Base-by-base conservation (phyloP, 495 filamentous ascomycete species). In the Podospora fimiseda region DNA sequence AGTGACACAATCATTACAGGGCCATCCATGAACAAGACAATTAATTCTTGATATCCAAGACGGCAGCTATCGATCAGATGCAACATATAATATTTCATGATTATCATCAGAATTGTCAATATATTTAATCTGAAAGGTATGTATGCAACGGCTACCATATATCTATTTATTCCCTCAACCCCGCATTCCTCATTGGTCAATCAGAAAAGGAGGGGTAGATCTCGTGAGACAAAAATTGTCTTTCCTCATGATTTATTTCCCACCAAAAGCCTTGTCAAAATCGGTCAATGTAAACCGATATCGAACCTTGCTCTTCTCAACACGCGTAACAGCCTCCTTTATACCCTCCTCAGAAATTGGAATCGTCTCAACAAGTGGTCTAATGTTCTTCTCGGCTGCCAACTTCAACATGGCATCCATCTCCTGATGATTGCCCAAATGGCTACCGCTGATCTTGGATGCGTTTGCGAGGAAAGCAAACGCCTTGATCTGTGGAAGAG, bases 401-500 rank as follows among this genome's bases (percentile, higher is more conserved):
- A 91, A 61, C 71, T 87, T 77, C 65, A 91, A 63, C 88, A 92
- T 90, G 23, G 70, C 74, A 43, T 85, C 56, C 75, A 84, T 86
- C 79, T 91, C 88, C 20, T 75, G 72, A 9, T 85, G 74, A 58
- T 80, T 84, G 2, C 88, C 86, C 57, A 90, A 76, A 62, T 90
- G 87, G 51, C 77, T 84, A 3, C 79, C 84, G 2, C 80, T 78
- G 22, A 89, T 77, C 55, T 82, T 80, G 52, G 76, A 77, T 14
- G 82, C 84, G 57, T 86, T 88, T 4, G 71, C 55, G 37, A 78
- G 75, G 60, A 90, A 78, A 45, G 77, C 77, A 66, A 83, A 74
- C 0, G 81, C 80, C 68, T 74, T 81, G 53, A 89, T 71, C 36
- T 74, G 60, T 20, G 78, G 76, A 1, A 88, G 70, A 20, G 85